phyloP scores from a whole-genome alignment of 345 rosid species.

The Gossypium arboreum region DNA sequence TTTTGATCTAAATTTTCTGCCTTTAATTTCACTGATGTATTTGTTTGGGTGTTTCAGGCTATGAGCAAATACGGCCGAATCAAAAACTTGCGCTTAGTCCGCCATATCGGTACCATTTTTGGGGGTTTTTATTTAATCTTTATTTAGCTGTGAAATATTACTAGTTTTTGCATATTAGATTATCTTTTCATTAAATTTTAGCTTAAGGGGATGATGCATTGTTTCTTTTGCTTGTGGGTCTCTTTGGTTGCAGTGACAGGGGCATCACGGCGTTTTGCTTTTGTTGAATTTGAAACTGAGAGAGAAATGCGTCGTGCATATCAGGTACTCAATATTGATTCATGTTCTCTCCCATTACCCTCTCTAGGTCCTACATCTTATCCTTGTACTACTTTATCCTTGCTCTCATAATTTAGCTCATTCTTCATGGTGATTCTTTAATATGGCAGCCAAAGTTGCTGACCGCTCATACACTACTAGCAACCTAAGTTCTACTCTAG shows the following conservation, averaged over 20 bases:
- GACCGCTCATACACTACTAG: neutral
- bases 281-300: conserved; percentile 80
- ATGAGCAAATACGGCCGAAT: conserved; percentile 84
- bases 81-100: conserved; percentile 82
- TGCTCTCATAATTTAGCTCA: neutral
- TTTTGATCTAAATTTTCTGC: neutral
- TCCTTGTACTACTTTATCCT: neutral
- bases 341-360: neutral
- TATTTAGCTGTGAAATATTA: neutral
- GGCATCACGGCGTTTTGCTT: conserved; percentile 83
- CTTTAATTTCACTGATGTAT: neutral
- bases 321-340: conserved; percentile 41
- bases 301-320: conserved; percentile 85
- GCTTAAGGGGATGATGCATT: conserved; percentile 4
- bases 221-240: neutral
- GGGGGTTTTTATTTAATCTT: neutral
- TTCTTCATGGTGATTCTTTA: neutral
- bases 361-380: neutral
- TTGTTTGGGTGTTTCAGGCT: conserved; percentile 36
- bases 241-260: conserved; percentile 62
- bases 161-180: neutral
- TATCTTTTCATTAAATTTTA: neutral
- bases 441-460: neutral
- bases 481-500: neutral
- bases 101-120: conserved; percentile 63